These are phyloP conservation scores for Amphibolis antarctica DNA, from an alignment of 106 monocot genomes.

Conservation along the genomic window DNA sequence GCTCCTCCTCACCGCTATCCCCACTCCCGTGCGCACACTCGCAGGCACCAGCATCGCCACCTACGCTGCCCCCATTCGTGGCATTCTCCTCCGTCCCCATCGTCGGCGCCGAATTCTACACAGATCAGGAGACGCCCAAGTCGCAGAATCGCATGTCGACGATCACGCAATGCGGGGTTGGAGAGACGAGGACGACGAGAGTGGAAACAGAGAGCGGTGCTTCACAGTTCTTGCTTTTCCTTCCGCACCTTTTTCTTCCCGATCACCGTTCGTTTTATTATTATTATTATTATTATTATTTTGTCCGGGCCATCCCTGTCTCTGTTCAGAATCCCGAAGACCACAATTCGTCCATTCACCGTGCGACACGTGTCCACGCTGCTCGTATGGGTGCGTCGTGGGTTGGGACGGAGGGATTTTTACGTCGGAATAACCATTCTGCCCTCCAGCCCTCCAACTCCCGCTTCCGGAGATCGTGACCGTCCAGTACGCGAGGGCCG, in stretches of 20 bases:
- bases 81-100: no score
- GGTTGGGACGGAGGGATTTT: background rate
- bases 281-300: background rate
- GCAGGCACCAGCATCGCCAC: background rate
- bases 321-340: slow-evolving; percentile 5
- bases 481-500: background rate
- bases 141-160: background rate
- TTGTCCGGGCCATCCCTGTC: background rate
- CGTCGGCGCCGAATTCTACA: background rate
- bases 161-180: background rate
- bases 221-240: no score
- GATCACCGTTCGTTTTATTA: background rate
- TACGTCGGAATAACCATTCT: background rate
- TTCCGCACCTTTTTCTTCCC: background rate
- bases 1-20: slow-evolving; percentile 22
- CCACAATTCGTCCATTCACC: background rate
- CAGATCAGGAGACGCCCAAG: background rate
- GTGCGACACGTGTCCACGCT: background rate
- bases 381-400: background rate
- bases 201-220: background rate
- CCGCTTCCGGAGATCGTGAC: background rate
- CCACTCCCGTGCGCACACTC: slow-evolving; percentile 2
- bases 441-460: background rate
- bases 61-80: background rate
- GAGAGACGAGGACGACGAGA: background rate